These are phyloP conservation scores for Ehretia macrophylla DNA, from an alignment of 257 asterid species.

Conservation along the genomic window DNA sequence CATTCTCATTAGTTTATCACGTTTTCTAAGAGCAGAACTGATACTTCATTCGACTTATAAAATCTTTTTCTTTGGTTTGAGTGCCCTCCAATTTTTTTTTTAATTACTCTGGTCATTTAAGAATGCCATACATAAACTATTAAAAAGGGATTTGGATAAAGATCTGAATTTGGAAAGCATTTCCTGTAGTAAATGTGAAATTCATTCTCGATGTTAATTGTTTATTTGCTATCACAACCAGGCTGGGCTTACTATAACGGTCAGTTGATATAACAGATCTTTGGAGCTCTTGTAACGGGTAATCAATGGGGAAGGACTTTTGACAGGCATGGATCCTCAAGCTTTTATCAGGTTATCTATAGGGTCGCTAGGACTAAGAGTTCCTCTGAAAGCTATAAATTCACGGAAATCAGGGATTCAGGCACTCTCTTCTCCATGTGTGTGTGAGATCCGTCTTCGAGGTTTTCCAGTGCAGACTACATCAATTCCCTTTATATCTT, in stretches of 20 bases:
- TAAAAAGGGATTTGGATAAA: too few species aligned
- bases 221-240: too few species aligned
- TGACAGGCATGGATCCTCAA: slow-evolving; percentile 83
- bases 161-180: too few species aligned
- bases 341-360: slow-evolving; percentile 85
- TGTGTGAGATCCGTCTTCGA: slow-evolving; percentile 88
- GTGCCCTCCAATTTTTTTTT: too few species aligned
- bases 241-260: background rate
- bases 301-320: slow-evolving; percentile 40
- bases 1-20: too few species aligned
- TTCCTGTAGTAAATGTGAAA: too few species aligned
- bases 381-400: slow-evolving; percentile 39
- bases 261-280: slow-evolving; percentile 3
- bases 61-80: too few species aligned
- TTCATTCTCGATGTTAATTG: too few species aligned
- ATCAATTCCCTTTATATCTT: slow-evolving; percentile 59
- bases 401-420: slow-evolving; percentile 47
- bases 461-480: slow-evolving; percentile 97
- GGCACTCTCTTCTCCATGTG: slow-evolving; percentile 61
- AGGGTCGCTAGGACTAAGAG: slow-evolving; percentile 80
- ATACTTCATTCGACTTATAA: too few species aligned
- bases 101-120: too few species aligned
- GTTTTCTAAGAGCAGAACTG: too few species aligned
- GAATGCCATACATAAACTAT: too few species aligned
- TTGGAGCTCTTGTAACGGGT: slow-evolving; percentile 2